Evolutionary conservation across 345 rosid species (phyloP), one percentile per base, ranked within the genome.

Genomic region (Eucalyptus erythrocorys): DNA sequence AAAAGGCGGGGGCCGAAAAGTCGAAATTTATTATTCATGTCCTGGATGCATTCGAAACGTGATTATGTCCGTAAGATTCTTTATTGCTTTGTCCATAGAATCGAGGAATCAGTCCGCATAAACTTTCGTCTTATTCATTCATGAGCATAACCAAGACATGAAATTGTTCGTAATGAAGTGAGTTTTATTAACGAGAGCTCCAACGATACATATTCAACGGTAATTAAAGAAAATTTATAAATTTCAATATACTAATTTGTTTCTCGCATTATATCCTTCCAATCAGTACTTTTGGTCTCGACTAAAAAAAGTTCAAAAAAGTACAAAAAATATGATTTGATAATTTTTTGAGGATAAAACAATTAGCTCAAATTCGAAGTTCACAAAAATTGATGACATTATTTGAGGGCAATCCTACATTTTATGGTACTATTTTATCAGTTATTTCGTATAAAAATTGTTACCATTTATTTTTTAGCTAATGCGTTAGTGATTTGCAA

Each of bases 401-500:
- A 57, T 57, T 13, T 26, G 10, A 10, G 0, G 64, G 64, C 1
- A n/a, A 11, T 57, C n/a, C n/a, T 2, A 5, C 64, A 57, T 57
- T 57, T 57, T 57, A 57, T 57, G 64, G 30, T 57, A 57, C 64
- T 10, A 57, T 26, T 57, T 57, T 57, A 57, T 57, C n/a, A 24
- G 26, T 57, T 57, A 57, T 57, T 57, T 57, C 1, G 6, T 57
- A 57, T 10, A 57, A 26, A 57, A 57, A 57, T 57, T 13, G 30
- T 10, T 57, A 24, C 27, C 64, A 26, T 57, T 57, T 14, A 57
- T 57, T 57, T 53, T 49, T 57, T 57, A 57, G 30, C 64, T 57
- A 26, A 24, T n/a, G 26, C 12, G 0, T 0, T 57, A 0, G 64
- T 57, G 14, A 57, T 57, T 57, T 57, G n/a, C 64, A 57, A 26